phyloP scores from a whole-genome alignment of 2,329 filamentous ascomycete genomes.

The Rhynchosporium secalis region DNA sequence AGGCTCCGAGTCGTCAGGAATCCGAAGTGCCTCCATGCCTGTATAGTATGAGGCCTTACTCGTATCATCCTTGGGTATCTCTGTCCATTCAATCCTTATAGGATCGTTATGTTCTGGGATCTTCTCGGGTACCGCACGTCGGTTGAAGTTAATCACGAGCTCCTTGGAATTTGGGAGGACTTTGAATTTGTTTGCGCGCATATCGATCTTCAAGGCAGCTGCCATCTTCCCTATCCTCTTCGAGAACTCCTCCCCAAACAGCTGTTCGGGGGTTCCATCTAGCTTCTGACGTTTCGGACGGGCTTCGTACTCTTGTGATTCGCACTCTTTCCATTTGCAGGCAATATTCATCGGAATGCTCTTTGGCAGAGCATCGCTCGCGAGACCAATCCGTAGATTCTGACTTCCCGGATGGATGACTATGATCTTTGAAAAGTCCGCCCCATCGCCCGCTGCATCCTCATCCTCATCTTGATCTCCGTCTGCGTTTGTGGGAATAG shows the following conservation, averaged over 20 bases:
- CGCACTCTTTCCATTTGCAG: conserved; percentile 72
- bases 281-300: conserved; percentile 71
- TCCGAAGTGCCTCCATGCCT: conserved; percentile 77
- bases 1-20: conserved; percentile 85
- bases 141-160: conserved; percentile 91
- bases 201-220: conserved; percentile 82
- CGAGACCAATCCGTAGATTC: conserved; percentile 89
- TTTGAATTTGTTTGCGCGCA: conserved; percentile 91
- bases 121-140: conserved; percentile 76
- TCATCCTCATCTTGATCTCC: conserved; percentile 51
- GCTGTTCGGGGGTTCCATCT: conserved; percentile 63
- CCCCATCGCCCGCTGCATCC: conserved; percentile 57
- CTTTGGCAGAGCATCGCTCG: conserved; percentile 93
- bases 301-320: conserved; percentile 79
- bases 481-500: conserved; percentile 56
- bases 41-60: conserved; percentile 64
- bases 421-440: conserved; percentile 85
- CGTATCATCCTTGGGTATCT: conserved; percentile 65
- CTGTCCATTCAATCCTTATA: conserved; percentile 92
- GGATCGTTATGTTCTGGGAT: conserved; percentile 96
- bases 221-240: conserved; percentile 80
- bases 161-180: conserved; percentile 98
- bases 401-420: conserved; percentile 95
- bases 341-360: conserved; percentile 93
- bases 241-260: conserved; percentile 81